A percentile compares a stretch with the other conserved stretches of the same genome.
These are phyloP conservation scores for Phaffomyces opuntiae DNA, from an alignment of 805 yeast genomes.

Conservation along the genomic window DNA sequence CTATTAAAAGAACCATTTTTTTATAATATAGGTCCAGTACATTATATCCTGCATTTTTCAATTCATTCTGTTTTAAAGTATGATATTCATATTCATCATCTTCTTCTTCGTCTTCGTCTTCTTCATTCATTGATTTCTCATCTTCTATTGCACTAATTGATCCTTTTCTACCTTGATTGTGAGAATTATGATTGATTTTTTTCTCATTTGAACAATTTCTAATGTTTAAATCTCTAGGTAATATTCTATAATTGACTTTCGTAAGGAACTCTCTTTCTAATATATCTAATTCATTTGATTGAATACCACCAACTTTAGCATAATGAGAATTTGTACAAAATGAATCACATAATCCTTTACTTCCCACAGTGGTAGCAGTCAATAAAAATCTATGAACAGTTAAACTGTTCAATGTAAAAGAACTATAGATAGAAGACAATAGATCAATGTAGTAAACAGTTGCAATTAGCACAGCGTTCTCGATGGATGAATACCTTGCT, in stretches of 20 bases:
- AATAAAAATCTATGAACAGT: slow-evolving; percentile 89
- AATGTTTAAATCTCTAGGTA: slow-evolving; percentile 43
- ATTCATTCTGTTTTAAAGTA: slow-evolving; percentile 12
- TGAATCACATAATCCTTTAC: slow-evolving; percentile 88
- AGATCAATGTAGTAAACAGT: slow-evolving; percentile 89
- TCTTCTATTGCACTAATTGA: slow-evolving; percentile 14
- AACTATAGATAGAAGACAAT: slow-evolving; percentile 66
- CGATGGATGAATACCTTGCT: slow-evolving; percentile 77
- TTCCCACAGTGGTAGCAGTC: slow-evolving; percentile 86
- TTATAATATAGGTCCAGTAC: slow-evolving; percentile 41
- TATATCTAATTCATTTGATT: slow-evolving; percentile 72
- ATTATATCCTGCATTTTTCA: slow-evolving; percentile 29
- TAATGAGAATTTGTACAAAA: slow-evolving; percentile 92
- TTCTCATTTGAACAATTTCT: slow-evolving; percentile 31
- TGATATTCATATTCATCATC: slow-evolving; percentile 2
- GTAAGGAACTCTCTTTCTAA: slow-evolving; percentile 82
- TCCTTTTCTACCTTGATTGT: slow-evolving; percentile 12
- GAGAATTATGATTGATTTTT: neutral
- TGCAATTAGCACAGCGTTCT: slow-evolving; percentile 72
- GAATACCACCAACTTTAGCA: slow-evolving; percentile 94
- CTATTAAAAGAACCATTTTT: slow-evolving; percentile 44
- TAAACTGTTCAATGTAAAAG: slow-evolving; percentile 79
- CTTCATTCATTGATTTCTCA: slow-evolving; percentile 3
- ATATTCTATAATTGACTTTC: slow-evolving; percentile 70
- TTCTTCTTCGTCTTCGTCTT: neutral